A percentile compares a stretch with the other conserved stretches of the same genome.
Evolutionary conservation across 768 basidiomycete genomes (phyloP).

Genomic region (Galerina marginata): DNA sequence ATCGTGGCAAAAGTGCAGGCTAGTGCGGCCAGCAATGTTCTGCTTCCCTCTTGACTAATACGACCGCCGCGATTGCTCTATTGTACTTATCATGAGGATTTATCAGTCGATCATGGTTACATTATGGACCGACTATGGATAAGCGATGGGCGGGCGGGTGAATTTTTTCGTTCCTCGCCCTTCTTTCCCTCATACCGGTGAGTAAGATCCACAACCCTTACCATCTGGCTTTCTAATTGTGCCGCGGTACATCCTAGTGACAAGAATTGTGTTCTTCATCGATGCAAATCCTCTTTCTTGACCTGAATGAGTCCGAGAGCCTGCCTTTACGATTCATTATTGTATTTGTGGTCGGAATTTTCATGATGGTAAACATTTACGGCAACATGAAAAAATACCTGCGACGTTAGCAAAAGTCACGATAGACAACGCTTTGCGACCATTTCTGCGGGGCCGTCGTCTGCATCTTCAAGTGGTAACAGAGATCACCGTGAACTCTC

Average conservation of each 20-base stretch:
- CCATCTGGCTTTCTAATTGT: too few species aligned
- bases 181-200: neutral
- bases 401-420: neutral
- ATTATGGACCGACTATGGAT: neutral
- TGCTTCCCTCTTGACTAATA: neutral
- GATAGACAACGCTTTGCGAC: neutral
- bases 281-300: neutral
- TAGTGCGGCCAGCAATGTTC: neutral
- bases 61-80: neutral
- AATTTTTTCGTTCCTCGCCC: neutral
- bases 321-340: neutral
- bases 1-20: too few species aligned
- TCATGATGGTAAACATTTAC: neutral
- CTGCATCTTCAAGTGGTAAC: too few species aligned
- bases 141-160: neutral
- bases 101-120: neutral
- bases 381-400: conserved; percentile 4
- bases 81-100: neutral
- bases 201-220: neutral
- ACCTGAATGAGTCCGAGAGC: neutral
- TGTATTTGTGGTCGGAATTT: conserved; percentile 10
- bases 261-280: neutral
- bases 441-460: neutral
- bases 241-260: too few species aligned
- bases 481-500: too few species aligned